Percentiles rank a stretch among this genome's conserved stretches.
These are phyloP conservation scores for Aegilops sharonensis DNA, from an alignment of 176 grass and related monocot species.

Conservation along the genomic window DNA sequence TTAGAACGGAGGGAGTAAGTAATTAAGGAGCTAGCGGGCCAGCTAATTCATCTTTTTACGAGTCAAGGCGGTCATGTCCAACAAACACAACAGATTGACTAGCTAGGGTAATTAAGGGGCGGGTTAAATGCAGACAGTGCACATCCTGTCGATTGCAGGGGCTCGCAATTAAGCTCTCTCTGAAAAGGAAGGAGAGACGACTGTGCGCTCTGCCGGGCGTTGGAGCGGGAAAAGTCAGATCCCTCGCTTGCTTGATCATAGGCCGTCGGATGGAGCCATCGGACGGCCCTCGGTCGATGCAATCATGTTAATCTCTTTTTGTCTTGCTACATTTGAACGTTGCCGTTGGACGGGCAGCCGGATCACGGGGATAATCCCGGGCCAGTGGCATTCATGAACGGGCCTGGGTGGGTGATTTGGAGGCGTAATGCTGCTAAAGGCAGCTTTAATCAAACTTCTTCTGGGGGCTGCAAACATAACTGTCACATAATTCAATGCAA, in stretches of 20 bases:
- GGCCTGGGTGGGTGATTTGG: not conserved
- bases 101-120: not conserved
- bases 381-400: not conserved
- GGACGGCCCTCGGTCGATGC: not conserved
- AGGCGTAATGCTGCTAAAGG: not conserved
- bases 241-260: not conserved
- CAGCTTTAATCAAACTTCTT: constrained; percentile 8
- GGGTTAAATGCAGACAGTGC: constrained; percentile 23
- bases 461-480: not conserved
- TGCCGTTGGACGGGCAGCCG: not conserved
- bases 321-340: not conserved
- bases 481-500: not conserved
- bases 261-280: not conserved
- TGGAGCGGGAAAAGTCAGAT: not conserved
- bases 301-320: not conserved
- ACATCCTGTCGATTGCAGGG: not conserved
- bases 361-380: not conserved
- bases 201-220: not conserved
- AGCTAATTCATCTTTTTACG: no score
- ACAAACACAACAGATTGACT: not conserved
- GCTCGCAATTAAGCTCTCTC: not conserved
- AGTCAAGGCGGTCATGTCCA: not conserved
- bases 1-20: no score
- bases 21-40: no score
- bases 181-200: not conserved